Evolutionary conservation across 2,329 filamentous ascomycete species (phyloP), one percentile per base, ranked within the genome.

Genomic region (Zasmidium citrigriseum): DNA sequence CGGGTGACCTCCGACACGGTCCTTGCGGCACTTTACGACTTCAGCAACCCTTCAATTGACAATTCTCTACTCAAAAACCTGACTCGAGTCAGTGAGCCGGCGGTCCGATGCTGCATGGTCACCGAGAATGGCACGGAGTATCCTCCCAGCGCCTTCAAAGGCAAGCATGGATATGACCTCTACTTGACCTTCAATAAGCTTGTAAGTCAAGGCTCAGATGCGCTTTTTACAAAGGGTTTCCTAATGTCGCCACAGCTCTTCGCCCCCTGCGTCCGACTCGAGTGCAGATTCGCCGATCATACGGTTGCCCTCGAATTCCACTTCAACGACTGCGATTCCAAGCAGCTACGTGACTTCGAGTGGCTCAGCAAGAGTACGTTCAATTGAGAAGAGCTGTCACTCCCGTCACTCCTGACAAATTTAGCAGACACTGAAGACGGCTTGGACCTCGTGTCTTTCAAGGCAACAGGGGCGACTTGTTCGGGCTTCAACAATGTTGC

Each of bases 131-230:
- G 27, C 22, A 16, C 24, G 12, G 12, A 16, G n/a, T 24, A 49
- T 20, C 59, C 57, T n/a, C 48, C 59, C 3, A 52, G 21, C n/a
- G 46, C 23, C 5, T 20, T n/a, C 5, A 18, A 34, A 10, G 41
- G 20, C 9, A 18, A 60, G 21, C 14, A 57, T 14, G 25, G 46
- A 3, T 61, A 58, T 44, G 4, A 38, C 10, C 38, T 64, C 2
- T 27, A 29, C 24, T 16, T 64, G 20, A 58, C 57, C 5, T 61
- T 55, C 55, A 57, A 58, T 24, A 60, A 65, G 14, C 53, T 64
- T 23, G 58, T 61, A 27, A 54, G 38, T n/a, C n/a, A n/a, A n/a
- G n/a, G n/a, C n/a, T n/a, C n/a, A n/a, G n/a, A n/a, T n/a, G n/a
- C n/a, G n/a, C n/a, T n/a, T n/a, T n/a, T n/a, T n/a, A n/a, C n/a